A percentile compares a stretch with the other conserved stretches of the same genome.
Evolutionary conservation across 768 basidiomycete species (phyloP).

Genomic region (Lactarius sanguifluus): DNA sequence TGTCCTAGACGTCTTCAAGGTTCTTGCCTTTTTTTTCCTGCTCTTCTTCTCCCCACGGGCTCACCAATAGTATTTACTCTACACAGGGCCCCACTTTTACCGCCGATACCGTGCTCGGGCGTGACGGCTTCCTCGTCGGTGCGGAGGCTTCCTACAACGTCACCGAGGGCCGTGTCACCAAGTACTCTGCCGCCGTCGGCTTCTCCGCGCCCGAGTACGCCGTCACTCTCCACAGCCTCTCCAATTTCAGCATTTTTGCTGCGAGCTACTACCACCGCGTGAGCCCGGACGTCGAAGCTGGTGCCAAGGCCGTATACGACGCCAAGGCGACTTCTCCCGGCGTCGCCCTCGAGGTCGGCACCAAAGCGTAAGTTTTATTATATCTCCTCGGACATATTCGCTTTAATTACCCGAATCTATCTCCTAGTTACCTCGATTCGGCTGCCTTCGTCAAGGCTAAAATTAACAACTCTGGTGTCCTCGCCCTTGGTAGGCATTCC

Average conservation of each 20-base stretch:
- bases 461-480: slow-evolving; percentile 95
- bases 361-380: slow-evolving; percentile 75
- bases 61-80: background rate
- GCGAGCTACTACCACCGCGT: slow-evolving; percentile 99
- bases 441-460: slow-evolving; percentile 97
- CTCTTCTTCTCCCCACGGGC: background rate
- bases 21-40: slow-evolving; percentile 37
- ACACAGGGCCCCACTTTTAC: slow-evolving; percentile 93
- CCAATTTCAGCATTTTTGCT: slow-evolving; percentile 90
- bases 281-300: slow-evolving; percentile 86
- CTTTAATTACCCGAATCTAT: background rate
- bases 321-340: slow-evolving; percentile 83
- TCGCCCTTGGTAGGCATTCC: slow-evolving; percentile 66
- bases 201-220: slow-evolving; percentile 97
- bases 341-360: slow-evolving; percentile 91
- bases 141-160: slow-evolving; percentile 97
- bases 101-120: slow-evolving; percentile 91
- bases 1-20: slow-evolving; percentile 92
- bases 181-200: slow-evolving; percentile 89
- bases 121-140: slow-evolving; percentile 96
- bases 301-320: slow-evolving; percentile 96
- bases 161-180: slow-evolving; percentile 86
- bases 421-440: slow-evolving; percentile 69
- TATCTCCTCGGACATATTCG: background rate
- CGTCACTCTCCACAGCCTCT: slow-evolving; percentile 89